Percentiles rank a stretch among this genome's conserved stretches.
Evolutionary conservation across 768 basidiomycete genomes (phyloP).

Genomic region (Leccinum longicurvipes): DNA sequence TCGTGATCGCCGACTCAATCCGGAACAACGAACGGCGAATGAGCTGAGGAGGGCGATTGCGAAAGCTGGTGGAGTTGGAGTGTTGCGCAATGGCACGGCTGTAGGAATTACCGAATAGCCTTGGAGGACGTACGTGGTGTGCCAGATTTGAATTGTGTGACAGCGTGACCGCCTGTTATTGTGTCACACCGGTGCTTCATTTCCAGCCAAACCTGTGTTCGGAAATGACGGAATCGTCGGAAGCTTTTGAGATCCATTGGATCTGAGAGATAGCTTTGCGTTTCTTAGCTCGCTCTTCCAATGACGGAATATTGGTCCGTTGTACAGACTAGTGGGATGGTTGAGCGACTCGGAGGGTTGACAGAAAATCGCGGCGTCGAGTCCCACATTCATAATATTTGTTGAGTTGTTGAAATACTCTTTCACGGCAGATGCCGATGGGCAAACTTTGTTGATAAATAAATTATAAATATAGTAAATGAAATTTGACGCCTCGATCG

Average conservation of each 20-base stretch:
- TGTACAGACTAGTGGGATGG: background rate
- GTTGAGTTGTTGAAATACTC: background rate
- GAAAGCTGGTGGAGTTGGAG: constrained; percentile 48
- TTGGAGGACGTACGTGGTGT: background rate
- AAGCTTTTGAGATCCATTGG: background rate
- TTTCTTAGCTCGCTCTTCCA: constrained; percentile 4
- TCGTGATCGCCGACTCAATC: constrained; percentile 73
- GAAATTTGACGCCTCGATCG: no score
- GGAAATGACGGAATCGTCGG: constrained; percentile 19
- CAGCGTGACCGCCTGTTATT: constrained; percentile 14
- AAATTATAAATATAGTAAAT: background rate
- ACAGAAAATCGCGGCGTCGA: background rate
- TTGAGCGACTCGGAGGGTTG: background rate
- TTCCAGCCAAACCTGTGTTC: constrained; percentile 29
- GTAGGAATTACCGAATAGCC: constrained; percentile 2
- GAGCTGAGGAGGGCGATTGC: constrained; percentile 64
- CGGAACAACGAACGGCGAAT: constrained; percentile 80
- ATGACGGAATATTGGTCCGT: constrained; percentile 5
- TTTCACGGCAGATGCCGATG: constrained; percentile 7
- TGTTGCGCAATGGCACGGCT: constrained; percentile 16
- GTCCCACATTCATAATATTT: background rate
- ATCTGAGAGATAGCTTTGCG: constrained; percentile 20
- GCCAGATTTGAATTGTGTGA: constrained; percentile 25
- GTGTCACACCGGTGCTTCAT: constrained; percentile 29
- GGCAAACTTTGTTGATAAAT: background rate